These are phyloP conservation scores for Psilocybe cubensis DNA, from an alignment of 768 basidiomycete species.

Conservation along the genomic window DNA sequence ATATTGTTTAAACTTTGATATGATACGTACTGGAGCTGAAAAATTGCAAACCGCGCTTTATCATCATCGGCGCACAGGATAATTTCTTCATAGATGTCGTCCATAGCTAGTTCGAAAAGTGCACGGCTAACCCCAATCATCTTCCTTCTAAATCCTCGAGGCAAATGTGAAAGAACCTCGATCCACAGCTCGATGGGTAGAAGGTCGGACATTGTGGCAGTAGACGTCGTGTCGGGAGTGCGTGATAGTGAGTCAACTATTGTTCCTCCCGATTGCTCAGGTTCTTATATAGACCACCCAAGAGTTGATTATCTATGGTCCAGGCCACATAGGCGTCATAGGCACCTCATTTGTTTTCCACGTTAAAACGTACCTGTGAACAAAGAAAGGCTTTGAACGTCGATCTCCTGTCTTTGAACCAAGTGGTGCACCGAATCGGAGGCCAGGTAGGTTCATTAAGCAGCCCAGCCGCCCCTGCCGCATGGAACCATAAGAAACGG, in stretches of 20 bases:
- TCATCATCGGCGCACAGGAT: slow-evolving; percentile 19
- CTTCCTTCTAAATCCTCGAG: slow-evolving; percentile 18
- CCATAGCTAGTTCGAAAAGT: slow-evolving; percentile 31
- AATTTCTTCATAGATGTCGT: slow-evolving; percentile 30
- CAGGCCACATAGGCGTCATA: neutral
- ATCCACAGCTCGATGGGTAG: slow-evolving; percentile 28
- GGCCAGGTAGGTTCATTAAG: neutral
- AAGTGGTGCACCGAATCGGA: neutral
- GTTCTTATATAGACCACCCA: neutral
- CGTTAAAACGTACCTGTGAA: neutral
- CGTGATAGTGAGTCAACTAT: too few species aligned
- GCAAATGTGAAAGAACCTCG: slow-evolving; percentile 26
- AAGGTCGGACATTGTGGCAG: slow-evolving; percentile 5
- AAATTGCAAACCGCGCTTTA: neutral
- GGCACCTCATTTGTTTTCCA: neutral
- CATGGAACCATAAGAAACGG: neutral
- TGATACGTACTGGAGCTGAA: neutral
- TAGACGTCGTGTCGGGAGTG: neutral
- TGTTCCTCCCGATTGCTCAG: too few species aligned
- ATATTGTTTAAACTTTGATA: too few species aligned
- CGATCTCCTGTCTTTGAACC: neutral
- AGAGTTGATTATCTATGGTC: neutral
- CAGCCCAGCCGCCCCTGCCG: neutral
- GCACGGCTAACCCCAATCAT: slow-evolving; percentile 29
- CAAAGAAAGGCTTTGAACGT: neutral